Evolutionary conservation across 257 asterid genomes (phyloP).

Genomic region (Leonotis leonurus): DNA sequence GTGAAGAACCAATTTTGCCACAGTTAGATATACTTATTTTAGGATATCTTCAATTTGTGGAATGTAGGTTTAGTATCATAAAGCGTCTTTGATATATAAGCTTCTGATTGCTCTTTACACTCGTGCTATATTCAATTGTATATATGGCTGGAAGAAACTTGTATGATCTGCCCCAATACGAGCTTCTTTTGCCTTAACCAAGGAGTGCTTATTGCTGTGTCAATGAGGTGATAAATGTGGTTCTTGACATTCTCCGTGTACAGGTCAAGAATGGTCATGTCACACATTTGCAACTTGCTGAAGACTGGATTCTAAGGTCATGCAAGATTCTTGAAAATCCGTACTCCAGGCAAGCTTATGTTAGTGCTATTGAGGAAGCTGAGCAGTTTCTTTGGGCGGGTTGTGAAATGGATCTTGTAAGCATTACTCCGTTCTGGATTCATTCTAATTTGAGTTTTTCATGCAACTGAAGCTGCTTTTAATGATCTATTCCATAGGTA

Average conservation of each 20-base stretch:
- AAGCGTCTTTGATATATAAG: slow-evolving; percentile 6
- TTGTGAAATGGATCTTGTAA: slow-evolving; percentile 84
- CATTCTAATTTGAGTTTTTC: not conserved
- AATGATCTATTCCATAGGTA: slow-evolving; percentile 40
- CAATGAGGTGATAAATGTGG: not conserved
- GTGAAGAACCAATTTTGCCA: not conserved
- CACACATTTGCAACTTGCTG: slow-evolving; percentile 67
- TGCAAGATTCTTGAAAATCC: slow-evolving; percentile 56
- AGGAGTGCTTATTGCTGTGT: not conserved
- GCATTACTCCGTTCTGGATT: slow-evolving; percentile 21
- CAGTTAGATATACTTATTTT: not conserved
- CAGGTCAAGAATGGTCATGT: slow-evolving; percentile 66
- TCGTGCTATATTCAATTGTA: not conserved
- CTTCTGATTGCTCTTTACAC: slow-evolving; percentile 3
- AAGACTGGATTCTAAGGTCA: slow-evolving; percentile 64
- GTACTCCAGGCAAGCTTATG: slow-evolving; percentile 54
- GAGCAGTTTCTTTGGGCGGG: slow-evolving; percentile 96
- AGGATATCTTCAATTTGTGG: not conserved
- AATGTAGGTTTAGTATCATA: not conserved
- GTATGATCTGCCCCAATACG: not conserved
- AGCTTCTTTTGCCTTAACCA: slow-evolving; percentile 3
- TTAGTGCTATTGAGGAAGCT: slow-evolving; percentile 61
- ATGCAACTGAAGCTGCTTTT: slow-evolving; percentile 18
- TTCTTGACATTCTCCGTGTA: slow-evolving; percentile 17
- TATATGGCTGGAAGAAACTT: slow-evolving; percentile 15